Evolutionary conservation across 495 filamentous ascomycete genomes (phyloP), one percentile per base, ranked within the genome.

Genomic region (Margaritispora aquatica): DNA sequence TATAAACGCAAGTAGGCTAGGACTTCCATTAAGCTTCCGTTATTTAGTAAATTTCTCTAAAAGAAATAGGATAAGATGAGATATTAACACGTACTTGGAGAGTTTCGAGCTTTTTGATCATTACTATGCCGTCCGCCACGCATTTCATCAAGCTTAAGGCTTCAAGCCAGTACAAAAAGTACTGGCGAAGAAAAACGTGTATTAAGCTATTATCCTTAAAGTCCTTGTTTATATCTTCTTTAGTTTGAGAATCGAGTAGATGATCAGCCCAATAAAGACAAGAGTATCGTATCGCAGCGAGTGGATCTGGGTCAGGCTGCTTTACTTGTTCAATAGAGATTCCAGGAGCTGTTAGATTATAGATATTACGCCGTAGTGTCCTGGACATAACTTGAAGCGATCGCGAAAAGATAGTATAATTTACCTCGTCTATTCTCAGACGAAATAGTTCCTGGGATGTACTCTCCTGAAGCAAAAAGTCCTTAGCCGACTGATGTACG

Each of bases 401-500:
- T 13, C 48, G 48, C 3, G 48, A 51, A 22, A 51, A 51, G 48
- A 51, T 19, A 23, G 21, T 23, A 13, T 51, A 51, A 22, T 51
- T 1, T 51, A 51, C 24, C 11, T 51, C 21, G 10, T 67, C 51
- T 59, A 23, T 51, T 26, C 64, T 55, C 56, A 26, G 60, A n/a
- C 57, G 65, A 60, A 66, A 69, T 17, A 67, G 66, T 15, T 65
- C 41, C 57, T 55, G 46, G 51, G 55, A 49, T 34, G 60, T 55
- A n/a, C 66, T 41, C 21, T 23, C 13, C 58, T 56, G 51, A 22
- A 66, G 1, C 34, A 72, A 47, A 62, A 59, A 72, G 46, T 70
- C 66, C 55, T 69, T 69, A 26, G 65, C 66, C 3, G 63, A 69
- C 49, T 70, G 65, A 23, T 51, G 48, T 11, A 51, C 48, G 21